These are phyloP conservation scores for Trichocladium uniseriatum DNA, from an alignment of 495 filamentous ascomycete genomes.

Conservation along the genomic window DNA sequence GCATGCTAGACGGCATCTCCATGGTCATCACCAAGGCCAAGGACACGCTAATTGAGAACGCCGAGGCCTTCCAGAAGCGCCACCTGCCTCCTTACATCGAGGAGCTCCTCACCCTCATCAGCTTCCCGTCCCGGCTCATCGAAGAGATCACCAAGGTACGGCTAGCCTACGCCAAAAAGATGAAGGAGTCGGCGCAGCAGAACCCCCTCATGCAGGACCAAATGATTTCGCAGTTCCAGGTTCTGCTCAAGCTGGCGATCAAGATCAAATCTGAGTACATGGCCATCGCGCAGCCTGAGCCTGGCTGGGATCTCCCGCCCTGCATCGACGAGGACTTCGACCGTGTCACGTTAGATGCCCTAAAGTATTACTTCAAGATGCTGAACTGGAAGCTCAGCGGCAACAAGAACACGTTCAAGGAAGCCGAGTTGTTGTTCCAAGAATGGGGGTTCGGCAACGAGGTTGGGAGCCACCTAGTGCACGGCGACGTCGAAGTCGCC, in stretches of 20 bases:
- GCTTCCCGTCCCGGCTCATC: slow-evolving; percentile 89
- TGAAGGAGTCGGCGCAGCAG: slow-evolving; percentile 79
- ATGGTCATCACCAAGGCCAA: slow-evolving; percentile 89
- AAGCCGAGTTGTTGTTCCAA: slow-evolving; percentile 92
- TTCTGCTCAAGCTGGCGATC: slow-evolving; percentile 81
- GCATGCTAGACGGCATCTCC: slow-evolving; percentile 75
- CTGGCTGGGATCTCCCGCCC: slow-evolving; percentile 88
- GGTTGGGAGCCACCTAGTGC: slow-evolving; percentile 76
- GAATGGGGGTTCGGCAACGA: slow-evolving; percentile 96
- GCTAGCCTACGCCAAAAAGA: slow-evolving; percentile 83
- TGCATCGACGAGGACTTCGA: slow-evolving; percentile 98
- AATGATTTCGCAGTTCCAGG: slow-evolving; percentile 94
- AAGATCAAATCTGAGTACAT: slow-evolving; percentile 85
- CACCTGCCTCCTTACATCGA: slow-evolving; percentile 96
- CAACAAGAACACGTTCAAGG: slow-evolving; percentile 98
- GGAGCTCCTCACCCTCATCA: slow-evolving; percentile 88
- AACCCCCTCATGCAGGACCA: slow-evolving; percentile 88
- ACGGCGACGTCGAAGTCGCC: slow-evolving; percentile 94
- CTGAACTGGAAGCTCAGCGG: slow-evolving; percentile 94
- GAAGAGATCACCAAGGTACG: slow-evolving; percentile 94
- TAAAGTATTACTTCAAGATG: slow-evolving; percentile 96
- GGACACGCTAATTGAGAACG: slow-evolving; percentile 78
- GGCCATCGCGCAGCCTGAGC: slow-evolving; percentile 72
- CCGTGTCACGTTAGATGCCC: slow-evolving; percentile 83
- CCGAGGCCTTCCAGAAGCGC: slow-evolving; percentile 73